Base-by-base conservation (phyloP, 208 protist genomes). In the Acanthamoeba lugdunensis region DNA sequence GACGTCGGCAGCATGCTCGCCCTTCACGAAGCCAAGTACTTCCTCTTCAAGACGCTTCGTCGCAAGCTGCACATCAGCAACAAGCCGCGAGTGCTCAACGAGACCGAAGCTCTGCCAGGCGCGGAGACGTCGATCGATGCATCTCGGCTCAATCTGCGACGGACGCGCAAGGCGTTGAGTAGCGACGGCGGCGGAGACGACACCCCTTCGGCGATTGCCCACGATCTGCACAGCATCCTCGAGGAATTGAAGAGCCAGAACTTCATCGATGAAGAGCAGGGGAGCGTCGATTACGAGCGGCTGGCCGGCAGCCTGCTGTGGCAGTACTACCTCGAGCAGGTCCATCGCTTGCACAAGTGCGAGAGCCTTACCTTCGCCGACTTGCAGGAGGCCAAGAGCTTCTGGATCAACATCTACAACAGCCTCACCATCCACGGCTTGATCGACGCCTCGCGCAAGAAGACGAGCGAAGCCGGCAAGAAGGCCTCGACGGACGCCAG, bases 351-450 rank as follows among this genome's bases (percentile, higher is more conserved):
- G 23, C 61, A 67, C 13, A 67, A 58, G 52, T 58, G 61, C 23
- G 61, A 67, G 61, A 67, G 21, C 61, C 61, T 67, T 21, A 21
- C 23, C 14, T 67, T 67, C 25, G 23, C 13, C 21, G 25, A 28
- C 61, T 8, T 28, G 71, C 23, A 37, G 7, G 71, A 79, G 30
- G 33, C 28, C 33, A 37, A 50, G 28, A 50, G 33, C 71, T 88
- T 88, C 28, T 88, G 79, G 79, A 61, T 88, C 45, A 88, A 54
- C 79, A 33, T 88, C 48, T 88, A 88, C 79, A 88, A 88, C 79
- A 88, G 28, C 50, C 52, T 88, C 2, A 45, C 37, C 25, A 52
- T 88, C 25, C 79, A 88, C 52, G 45, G 28, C 63, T 33, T 33
- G 7, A 88, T 88, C n/a, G 79, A 50, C 25, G n/a, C n/a, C 18